Evolutionary conservation across 2,329 filamentous ascomycete genomes (phyloP), one percentile per base, ranked within the genome.

Genomic region (Leptographium lundbergii): DNA sequence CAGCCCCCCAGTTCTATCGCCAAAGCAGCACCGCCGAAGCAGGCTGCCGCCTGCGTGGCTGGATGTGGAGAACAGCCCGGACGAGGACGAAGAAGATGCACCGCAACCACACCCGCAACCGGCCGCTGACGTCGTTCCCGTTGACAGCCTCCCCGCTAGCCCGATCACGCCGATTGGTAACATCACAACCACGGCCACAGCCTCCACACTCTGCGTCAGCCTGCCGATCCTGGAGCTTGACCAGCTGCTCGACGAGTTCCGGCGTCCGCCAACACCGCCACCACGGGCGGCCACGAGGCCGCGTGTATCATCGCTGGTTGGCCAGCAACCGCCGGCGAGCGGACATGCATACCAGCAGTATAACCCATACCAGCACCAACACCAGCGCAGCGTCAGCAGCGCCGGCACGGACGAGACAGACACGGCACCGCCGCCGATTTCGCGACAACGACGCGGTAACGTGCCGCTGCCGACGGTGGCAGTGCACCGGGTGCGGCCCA

Each of bases 221-320:
- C 45, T 67, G 24, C 66, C 66, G n/a, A 67, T 70, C 13, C 66
- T 68, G 58, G 69, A 68, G 32, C 62, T 67, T 24, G 65, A 69
- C 54, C 66, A 69, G 45, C 64, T 69, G 39, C 61, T 67, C 19
- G 68, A 67, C 51, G 67, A 70, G 58, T 62, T 69, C 32, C 62
- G 58, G 27, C 27, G 62, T 66, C 60, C 67, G 10, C 68, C 69
- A 1, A 67, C 67, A 2, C 65, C 67, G 24, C 68, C 69, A 6
- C 67, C 66, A 3, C 65, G 65, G 29, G 65, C 68, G 0, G 51
- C 60, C 1, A 64, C 63, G 4, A 32, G 56, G 4, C 29, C 14
- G 27, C 14, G 3, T 59, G 65, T 11, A 24, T 29, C 27, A 19
- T 24, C 27, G 3, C 29, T 14, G 24, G 24, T 52, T 7, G 11